Evolutionary conservation across 1,284 basidiomycete species (phyloP), one percentile per base, ranked within the genome.

Genomic region (Leccinum pachyderme): DNA sequence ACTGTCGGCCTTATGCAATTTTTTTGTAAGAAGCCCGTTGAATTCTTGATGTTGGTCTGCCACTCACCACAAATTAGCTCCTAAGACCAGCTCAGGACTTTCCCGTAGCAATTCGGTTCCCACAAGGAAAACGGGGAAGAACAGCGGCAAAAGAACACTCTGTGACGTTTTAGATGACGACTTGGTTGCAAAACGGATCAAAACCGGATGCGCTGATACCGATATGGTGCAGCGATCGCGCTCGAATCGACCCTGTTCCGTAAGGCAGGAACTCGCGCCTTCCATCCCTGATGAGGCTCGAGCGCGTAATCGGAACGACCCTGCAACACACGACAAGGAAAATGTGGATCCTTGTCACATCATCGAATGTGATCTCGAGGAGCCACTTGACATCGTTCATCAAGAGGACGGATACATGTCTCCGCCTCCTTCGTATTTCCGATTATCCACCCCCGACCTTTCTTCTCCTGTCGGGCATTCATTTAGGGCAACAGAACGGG

Each of bases 381-480:
- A 70, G 7, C 56, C 54, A 51, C 59, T 57, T 11, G 63, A 61
- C 44, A 35, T 53, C 41, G 53, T 89, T 33, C 74, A 77, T 63
- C 89, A 89, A 70, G 89, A 91, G 65, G 87, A 88, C 61, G 88
- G 89, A 35, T 91, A 91, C 69, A 75, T 86, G 55, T 89, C 88
- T 18, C 87, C 87, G 18, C 75, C 81, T 13, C 74, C 79, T 54
- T 82, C 81, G 49, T 72, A 77, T 62, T 75, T 75, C 57, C 73
- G 77, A 57, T 69, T 69, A 61, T 79, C 80, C 55, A 78, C 79
- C 9, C 79, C 83, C 35, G 84, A 87, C 35, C 63, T 88, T 29
- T 87, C 84, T 46, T 89, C 88, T 18, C 87, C 87, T 18, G 55
- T 75, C 35, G 60, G 63, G 52, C 55, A 53, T 51, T 54, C 66